Evolutionary conservation across 2,329 filamentous ascomycete genomes (phyloP), one percentile per base, ranked within the genome.

Genomic region (Pyrenophora seminiperda): DNA sequence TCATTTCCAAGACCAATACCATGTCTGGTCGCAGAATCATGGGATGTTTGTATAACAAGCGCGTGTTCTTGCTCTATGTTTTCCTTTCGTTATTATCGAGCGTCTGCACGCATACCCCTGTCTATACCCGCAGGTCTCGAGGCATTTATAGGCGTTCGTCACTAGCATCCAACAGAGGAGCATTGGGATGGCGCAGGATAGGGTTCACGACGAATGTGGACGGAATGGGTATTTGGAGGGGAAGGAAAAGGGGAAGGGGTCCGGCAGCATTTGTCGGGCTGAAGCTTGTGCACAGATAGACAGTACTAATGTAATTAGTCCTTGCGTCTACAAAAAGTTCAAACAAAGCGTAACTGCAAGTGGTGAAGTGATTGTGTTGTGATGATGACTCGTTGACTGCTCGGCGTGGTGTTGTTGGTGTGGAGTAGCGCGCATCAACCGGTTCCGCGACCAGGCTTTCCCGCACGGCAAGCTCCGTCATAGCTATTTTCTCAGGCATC

Each of bases 401-500:
- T 29, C 24, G 24, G 31, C 33, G 31, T 34, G 30, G 42, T 45
- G 41, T 45, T 52, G 47, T 52, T 48, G 42, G 5, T 50, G 54
- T 59, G 49, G 56, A 50, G 47, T 41, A 48, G 49, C 41, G 56
- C 49, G 53, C 44, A 58, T 47, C 41, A 41, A 46, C 34, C 46
- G 46, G 48, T 33, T 53, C 45, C 47, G 51, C 55, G 58, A 52
- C 54, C 44, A 58, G 52, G 58, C 48, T 47, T 54, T 59, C 54
- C 54, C 54, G 53, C 45, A 46, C 51, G 64, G 65, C 47, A 64
- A 58, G 42, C 66, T 48, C 63, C 62, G 61, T 61, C 50, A 55
- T 61, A 68, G 42, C 32, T 47, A 40, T 71, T 72, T 72, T 71
- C 66, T 66, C 62, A 70, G 68, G 59, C 69, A 68, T 71, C 66